phyloP scores from a whole-genome alignment of 139 green algal species.

The Chlamydomonas schloesseri region DNA sequence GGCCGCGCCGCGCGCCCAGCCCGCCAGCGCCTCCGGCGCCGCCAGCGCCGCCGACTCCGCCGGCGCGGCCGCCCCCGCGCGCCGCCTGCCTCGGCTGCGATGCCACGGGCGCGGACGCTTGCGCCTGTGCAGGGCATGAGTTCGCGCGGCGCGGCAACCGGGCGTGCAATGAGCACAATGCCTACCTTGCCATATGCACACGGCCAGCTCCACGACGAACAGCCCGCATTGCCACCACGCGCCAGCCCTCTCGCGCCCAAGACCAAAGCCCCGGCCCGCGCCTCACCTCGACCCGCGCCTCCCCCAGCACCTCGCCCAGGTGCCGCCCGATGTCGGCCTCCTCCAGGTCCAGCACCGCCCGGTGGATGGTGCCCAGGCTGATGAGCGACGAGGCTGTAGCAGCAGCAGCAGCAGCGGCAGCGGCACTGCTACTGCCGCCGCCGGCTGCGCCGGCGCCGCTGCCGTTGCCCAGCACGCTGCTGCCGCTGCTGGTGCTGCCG shows the following conservation, averaged over 20 bases:
- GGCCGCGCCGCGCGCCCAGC: background rate
- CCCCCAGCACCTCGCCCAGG: conserved; percentile 43
- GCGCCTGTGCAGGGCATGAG: too few species aligned
- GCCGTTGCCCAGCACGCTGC: too few species aligned
- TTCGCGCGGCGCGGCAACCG: too few species aligned
- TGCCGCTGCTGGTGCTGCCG: too few species aligned
- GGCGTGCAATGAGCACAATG: too few species aligned
- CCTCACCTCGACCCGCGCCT: conserved; percentile 44
- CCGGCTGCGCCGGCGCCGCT: background rate
- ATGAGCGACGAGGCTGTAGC: background rate
- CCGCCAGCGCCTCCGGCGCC: background rate
- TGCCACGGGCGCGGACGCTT: too few species aligned
- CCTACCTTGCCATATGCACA: too few species aligned
- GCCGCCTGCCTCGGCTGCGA: background rate
- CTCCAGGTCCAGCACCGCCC: conserved; percentile 48
- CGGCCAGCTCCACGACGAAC: too few species aligned
- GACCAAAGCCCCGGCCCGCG: background rate
- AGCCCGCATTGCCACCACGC: too few species aligned
- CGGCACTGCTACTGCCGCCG: background rate
- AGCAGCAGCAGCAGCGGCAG: too few species aligned
- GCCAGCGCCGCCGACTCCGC: background rate
- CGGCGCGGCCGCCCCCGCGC: background rate
- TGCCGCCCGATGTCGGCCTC: conserved; percentile 36
- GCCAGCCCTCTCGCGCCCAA: background rate
- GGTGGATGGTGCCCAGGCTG: conserved; percentile 26